Evolutionary conservation across 1,284 basidiomycete genomes (phyloP), one percentile per base, ranked within the genome.

Genomic region (Pseudozyma sp.): DNA sequence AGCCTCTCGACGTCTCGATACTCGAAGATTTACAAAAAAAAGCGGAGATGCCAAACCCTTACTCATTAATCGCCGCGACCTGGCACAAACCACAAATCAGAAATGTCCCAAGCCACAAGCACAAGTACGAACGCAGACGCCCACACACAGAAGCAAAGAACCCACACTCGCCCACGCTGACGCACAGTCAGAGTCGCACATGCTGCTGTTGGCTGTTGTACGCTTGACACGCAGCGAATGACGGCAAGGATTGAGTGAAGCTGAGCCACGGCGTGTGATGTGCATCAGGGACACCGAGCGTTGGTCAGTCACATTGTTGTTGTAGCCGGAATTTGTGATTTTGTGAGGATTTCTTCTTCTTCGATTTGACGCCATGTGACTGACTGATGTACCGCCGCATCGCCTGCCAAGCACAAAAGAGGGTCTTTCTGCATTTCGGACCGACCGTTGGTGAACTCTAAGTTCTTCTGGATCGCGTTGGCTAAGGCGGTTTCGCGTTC

Each of bases 91-190:
- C 43, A 19, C 43, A n/a, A 5, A 10, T 16, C 18, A 10, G 3
- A 10, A n/a, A 44, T 19, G 7, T 9, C 4, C 6, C 14, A 4
- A 19, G 16, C 16, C 43, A 44, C 43, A 19, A 14, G 43, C 43
- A 44, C 16, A 44, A 7, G 42, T n/a, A 44, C 43, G 31, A n/a
- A 18, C 44, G 13, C 44, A n/a, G 6, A n/a, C 19, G 44, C 16
- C 43, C 43, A 44, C 43, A 47, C 21, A 16, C 25, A 36, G 25
- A 31, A 31, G 25, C 25, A 31, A 31, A 31, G 25, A 31, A 31
- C 25, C 25, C 25, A 31, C 25, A 31, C 25, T 31, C 50, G 35
- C 31, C 50, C 35, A 52, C 50, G 35, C 50, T 10, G 50, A 52
- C 36, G 25, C 35, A 39, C 34, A n/a, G n/a, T 9, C 45, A 21